Conservation (phyloP, 805 yeast genomes). For the Metschnikowia bowlesiae region DNA sequence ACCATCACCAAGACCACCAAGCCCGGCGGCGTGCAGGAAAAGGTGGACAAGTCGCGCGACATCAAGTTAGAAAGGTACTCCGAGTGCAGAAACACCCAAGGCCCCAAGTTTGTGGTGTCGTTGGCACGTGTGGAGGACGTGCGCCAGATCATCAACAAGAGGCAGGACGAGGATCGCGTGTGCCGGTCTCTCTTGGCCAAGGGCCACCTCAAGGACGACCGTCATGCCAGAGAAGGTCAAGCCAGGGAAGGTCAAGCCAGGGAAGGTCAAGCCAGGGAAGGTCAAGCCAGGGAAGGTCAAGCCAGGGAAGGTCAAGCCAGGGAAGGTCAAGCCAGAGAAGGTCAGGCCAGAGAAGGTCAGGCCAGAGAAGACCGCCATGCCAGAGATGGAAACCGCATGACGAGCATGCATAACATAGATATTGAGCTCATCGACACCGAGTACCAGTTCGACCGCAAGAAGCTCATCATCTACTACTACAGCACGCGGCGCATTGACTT, state of each 20-base stretch:
- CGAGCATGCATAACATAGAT: conserved; percentile 44
- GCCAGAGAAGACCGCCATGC: not conserved
- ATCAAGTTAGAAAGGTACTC: not conserved
- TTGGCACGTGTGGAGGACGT: conserved; percentile 61
- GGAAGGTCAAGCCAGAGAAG: not conserved
- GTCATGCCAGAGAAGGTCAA: not conserved
- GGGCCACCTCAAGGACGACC: not conserved
- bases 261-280: not conserved
- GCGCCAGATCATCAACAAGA: conserved; percentile 52
- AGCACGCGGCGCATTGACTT: conserved; percentile 64
- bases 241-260: not conserved
- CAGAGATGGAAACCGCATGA: conserved; percentile 6
- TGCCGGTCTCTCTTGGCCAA: conserved; percentile 48
- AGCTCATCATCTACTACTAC: conserved; percentile 59
- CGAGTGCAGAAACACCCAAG: conserved; percentile 25
- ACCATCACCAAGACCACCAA: not conserved
- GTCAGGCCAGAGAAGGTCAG: too few species aligned
- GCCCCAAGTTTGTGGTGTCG: conserved; percentile 64
- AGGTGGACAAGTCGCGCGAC: not conserved
- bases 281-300: not conserved
- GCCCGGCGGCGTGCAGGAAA: not conserved
- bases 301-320: not conserved
- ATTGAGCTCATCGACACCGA: conserved; percentile 69
- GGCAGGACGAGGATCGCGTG: conserved; percentile 64
- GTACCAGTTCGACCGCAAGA: conserved; percentile 77